These are phyloP conservation scores for Beta corolliflora DNA, from an alignment of 179 eudicot species.

Conservation along the genomic window DNA sequence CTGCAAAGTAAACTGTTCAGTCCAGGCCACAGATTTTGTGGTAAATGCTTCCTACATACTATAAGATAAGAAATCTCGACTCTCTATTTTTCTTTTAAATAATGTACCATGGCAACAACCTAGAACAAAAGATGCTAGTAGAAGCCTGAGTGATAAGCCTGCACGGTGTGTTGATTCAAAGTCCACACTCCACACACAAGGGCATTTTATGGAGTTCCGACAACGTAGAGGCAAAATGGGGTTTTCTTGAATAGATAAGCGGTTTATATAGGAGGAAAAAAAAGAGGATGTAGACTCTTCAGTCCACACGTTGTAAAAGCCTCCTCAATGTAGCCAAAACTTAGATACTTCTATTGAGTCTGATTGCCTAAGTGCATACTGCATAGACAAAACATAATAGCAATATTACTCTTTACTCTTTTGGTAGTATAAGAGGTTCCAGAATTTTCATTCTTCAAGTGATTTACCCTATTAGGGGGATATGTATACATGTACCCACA, in stretches of 20 bases:
- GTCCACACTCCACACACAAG: no score
- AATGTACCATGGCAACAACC: not conserved
- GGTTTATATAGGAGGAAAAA: no score
- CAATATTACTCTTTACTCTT: not conserved
- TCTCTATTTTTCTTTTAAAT: not conserved
- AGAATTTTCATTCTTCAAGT: not conserved
- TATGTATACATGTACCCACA: not conserved
- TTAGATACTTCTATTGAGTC: not conserved
- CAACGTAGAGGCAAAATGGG: no score
- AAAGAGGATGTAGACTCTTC: no score
- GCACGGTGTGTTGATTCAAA: no score
- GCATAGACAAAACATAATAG: not conserved
- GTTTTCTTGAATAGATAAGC: no score
- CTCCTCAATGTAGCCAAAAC: not conserved
- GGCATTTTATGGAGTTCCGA: no score
- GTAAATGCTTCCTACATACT: not conserved
- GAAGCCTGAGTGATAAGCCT: not conserved
- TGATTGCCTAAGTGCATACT: not conserved
- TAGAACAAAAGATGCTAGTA: not conserved
- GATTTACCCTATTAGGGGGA: not conserved
- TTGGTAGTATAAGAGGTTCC: not conserved
- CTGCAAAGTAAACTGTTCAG: constrained; percentile 35
- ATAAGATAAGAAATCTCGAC: not conserved
- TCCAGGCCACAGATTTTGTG: not conserved
- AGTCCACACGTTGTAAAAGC: not conserved